phyloP scores from a whole-genome alignment of 768 basidiomycete species.

The Rhodotorula kratochvilovae region DNA sequence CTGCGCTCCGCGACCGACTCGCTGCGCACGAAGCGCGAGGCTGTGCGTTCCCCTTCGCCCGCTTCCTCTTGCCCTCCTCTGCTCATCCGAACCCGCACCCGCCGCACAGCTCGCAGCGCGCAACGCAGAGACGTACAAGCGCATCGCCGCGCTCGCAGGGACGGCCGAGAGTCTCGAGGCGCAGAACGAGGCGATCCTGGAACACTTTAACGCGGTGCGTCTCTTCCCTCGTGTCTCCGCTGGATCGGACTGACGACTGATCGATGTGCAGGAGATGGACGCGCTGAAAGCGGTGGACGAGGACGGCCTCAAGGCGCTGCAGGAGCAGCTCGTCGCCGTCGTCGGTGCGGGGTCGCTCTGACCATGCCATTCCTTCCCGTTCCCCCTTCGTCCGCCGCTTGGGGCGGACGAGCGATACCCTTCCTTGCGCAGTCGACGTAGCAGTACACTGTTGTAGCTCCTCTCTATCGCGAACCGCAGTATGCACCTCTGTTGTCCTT shows the following conservation, averaged over 20 bases:
- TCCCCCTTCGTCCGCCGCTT: background rate
- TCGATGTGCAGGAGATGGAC: constrained; percentile 2
- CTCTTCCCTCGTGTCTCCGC: too few relatives aligned
- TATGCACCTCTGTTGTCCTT: too few relatives aligned
- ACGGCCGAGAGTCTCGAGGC: background rate
- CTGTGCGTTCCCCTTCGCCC: constrained; percentile 6
- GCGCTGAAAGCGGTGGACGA: constrained; percentile 12
- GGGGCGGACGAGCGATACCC: too few relatives aligned
- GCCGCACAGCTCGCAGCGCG: constrained; percentile 12
- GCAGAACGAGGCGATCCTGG: constrained; percentile 27
- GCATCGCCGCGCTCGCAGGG: background rate
- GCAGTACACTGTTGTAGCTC: too few relatives aligned
- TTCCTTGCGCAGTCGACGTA: too few relatives aligned
- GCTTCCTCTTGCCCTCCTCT: background rate
- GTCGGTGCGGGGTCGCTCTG: constrained; percentile 11
- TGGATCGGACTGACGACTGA: too few relatives aligned
- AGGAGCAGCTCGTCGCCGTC: constrained; percentile 12
- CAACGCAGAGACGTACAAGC: constrained; percentile 4
- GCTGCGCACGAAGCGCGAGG: constrained; percentile 9
- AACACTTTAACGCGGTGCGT: constrained; percentile 10
- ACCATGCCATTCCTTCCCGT: too few relatives aligned
- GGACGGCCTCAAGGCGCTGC: background rate
- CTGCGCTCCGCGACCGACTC: background rate
- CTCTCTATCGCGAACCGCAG: too few relatives aligned
- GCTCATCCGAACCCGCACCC: background rate